Evolutionary conservation across 148 eudicot species (phyloP).

Genomic region (Salicornia ramosissima): DNA sequence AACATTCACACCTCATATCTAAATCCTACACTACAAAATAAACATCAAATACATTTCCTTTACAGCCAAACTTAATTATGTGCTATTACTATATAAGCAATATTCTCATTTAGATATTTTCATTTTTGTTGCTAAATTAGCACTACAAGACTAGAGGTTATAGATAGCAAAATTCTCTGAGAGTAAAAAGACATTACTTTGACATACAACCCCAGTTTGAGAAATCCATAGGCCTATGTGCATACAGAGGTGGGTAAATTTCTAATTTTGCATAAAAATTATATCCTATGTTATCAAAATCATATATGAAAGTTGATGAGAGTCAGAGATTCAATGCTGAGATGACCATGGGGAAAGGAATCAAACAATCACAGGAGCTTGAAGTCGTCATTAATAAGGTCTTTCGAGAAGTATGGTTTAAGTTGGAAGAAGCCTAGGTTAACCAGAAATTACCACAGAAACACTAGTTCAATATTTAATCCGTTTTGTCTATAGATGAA

Average conservation of each 20-base stretch:
- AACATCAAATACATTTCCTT: background rate
- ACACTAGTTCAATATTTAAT: background rate
- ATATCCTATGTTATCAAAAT: too few species aligned
- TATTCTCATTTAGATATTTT: background rate
- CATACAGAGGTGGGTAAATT: too few species aligned
- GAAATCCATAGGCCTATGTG: too few species aligned
- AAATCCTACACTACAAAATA: background rate
- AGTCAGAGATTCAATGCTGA: constrained; percentile 75
- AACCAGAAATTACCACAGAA: constrained; percentile 14
- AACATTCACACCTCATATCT: background rate
- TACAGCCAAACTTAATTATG: background rate
- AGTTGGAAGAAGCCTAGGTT: constrained; percentile 35
- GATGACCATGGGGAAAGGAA: constrained; percentile 63
- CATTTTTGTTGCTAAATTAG: background rate
- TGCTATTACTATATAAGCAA: background rate
- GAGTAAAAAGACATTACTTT: background rate
- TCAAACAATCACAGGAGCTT: constrained; percentile 49
- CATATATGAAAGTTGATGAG: too few species aligned
- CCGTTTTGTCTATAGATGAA: background rate
- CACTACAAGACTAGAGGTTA: background rate
- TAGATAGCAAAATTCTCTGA: background rate
- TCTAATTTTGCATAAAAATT: too few species aligned
- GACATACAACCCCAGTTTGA: too few species aligned
- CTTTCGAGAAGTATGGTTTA: constrained; percentile 69
- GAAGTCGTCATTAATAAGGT: constrained; percentile 80